phyloP scores from a whole-genome alignment of 768 basidiomycete genomes.

The Amanita exitialis region DNA sequence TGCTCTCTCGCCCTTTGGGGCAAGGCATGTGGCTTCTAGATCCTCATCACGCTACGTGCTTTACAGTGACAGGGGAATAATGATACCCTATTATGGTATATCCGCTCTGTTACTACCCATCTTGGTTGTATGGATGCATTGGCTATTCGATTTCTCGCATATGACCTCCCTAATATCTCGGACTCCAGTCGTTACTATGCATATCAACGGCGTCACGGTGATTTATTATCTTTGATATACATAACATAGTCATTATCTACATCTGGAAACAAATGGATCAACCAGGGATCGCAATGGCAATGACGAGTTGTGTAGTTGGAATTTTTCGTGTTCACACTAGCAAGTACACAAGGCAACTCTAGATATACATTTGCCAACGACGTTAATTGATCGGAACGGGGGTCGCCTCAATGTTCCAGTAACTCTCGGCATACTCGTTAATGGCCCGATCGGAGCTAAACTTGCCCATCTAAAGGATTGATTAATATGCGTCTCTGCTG shows the following conservation, averaged over 20 bases:
- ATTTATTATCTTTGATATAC: neutral
- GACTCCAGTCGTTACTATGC: neutral
- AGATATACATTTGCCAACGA: neutral
- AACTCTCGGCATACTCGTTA: constrained; percentile 83
- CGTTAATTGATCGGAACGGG: constrained; percentile 11
- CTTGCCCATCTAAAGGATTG: constrained; percentile 69
- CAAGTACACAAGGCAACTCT: too few species aligned
- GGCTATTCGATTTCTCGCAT: neutral
- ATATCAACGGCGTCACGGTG: neutral
- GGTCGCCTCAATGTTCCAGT: constrained; percentile 64
- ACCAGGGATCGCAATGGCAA: neutral
- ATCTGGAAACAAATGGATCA: neutral
- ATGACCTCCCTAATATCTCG: constrained; percentile 2
- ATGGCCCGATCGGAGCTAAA: constrained; percentile 95
- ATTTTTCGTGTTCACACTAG: too few species aligned
- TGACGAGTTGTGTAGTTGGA: neutral
- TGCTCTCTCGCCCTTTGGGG: neutral
- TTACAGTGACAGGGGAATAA: neutral
- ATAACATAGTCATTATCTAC: neutral
- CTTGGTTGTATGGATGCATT: neutral
- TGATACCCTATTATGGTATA: constrained; percentile 2
- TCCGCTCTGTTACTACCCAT: neutral
- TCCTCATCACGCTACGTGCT: neutral
- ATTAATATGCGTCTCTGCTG: neutral
- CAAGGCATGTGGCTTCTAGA: neutral